These are phyloP conservation scores for Salix brachista DNA, from an alignment of 345 rosid genomes.

Conservation along the genomic window DNA sequence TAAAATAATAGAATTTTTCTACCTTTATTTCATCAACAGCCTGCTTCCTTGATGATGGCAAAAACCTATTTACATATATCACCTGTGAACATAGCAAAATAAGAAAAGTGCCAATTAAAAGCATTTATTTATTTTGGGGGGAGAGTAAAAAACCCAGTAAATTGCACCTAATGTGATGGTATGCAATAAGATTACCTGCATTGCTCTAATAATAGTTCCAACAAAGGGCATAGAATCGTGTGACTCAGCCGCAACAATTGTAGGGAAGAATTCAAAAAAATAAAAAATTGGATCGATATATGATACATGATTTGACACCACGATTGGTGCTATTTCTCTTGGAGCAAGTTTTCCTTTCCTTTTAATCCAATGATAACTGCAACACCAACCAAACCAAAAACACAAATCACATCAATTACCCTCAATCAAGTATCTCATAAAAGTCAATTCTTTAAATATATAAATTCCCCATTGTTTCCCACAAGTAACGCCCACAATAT, in stretches of 20 bases:
- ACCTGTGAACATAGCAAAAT: constrained; percentile 44
- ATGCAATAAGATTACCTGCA: constrained; percentile 59
- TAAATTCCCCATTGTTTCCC: neutral
- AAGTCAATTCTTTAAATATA: neutral
- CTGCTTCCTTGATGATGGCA: constrained; percentile 74
- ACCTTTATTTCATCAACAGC: constrained; percentile 95
- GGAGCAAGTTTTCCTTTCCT: constrained; percentile 90
- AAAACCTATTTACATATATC: constrained; percentile 91
- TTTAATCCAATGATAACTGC: constrained; percentile 93
- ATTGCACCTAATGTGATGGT: neutral
- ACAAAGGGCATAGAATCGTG: constrained; percentile 92
- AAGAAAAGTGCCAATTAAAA: neutral
- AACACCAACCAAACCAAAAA: neutral
- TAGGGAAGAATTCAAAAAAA: constrained; percentile 85
- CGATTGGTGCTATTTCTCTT: constrained; percentile 78
- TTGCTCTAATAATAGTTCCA: constrained; percentile 96
- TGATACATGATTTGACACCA: constrained; percentile 91
- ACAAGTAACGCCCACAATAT: neutral
- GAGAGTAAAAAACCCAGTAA: too few species aligned
- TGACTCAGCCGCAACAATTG: constrained; percentile 89
- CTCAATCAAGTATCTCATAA: neutral
- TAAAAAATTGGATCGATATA: constrained; percentile 90
- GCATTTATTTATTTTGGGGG: too few species aligned
- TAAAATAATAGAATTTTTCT: constrained; percentile 39
- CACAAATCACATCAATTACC: neutral